Evolutionary conservation across 2,329 filamentous ascomycete species (phyloP).

Genomic region (Trichoderma sp.): DNA sequence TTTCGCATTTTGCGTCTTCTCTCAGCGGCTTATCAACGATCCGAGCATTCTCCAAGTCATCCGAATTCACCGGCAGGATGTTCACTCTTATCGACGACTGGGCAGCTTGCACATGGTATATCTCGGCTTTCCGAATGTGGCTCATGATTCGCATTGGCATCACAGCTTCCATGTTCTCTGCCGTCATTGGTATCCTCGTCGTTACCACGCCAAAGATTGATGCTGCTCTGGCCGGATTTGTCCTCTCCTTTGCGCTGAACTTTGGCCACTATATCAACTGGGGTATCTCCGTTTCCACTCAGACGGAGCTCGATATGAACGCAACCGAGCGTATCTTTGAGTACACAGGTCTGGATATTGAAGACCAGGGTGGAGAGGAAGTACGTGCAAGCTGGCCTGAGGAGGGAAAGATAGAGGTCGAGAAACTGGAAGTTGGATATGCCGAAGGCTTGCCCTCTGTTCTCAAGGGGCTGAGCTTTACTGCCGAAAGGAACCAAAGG

Average conservation of each 20-base stretch:
- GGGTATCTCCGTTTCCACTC: conserved; percentile 20
- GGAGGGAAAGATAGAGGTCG: conserved; percentile 12
- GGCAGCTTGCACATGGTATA: conserved; percentile 20
- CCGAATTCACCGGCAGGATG: conserved; percentile 8
- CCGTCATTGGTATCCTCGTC: conserved; percentile 11
- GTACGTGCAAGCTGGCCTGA: conserved; percentile 23
- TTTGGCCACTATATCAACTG: conserved; percentile 23
- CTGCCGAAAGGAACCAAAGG: conserved; percentile 15
- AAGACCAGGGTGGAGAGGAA: conserved; percentile 5
- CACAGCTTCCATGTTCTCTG: conserved; percentile 22
- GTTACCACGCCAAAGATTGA: conserved; percentile 6
- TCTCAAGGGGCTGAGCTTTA: conserved; percentile 23
- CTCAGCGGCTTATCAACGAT: conserved; percentile 16
- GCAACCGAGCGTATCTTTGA: conserved; percentile 18
- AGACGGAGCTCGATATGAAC: conserved; percentile 21
- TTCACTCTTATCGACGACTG: conserved; percentile 20
- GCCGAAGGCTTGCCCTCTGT: conserved; percentile 20
- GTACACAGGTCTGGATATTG: conserved; percentile 11
- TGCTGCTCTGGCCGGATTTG: conserved; percentile 18
- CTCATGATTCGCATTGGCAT: conserved; percentile 20
- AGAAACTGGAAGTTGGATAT: conserved; percentile 14
- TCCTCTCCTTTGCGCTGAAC: conserved; percentile 12
- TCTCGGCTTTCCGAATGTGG: conserved; percentile 12
- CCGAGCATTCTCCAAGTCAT: conserved; percentile 8
- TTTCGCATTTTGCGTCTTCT: conserved; percentile 16